phyloP scores from a whole-genome alignment of 257 asterid species.

The Cruciata laevipes region DNA sequence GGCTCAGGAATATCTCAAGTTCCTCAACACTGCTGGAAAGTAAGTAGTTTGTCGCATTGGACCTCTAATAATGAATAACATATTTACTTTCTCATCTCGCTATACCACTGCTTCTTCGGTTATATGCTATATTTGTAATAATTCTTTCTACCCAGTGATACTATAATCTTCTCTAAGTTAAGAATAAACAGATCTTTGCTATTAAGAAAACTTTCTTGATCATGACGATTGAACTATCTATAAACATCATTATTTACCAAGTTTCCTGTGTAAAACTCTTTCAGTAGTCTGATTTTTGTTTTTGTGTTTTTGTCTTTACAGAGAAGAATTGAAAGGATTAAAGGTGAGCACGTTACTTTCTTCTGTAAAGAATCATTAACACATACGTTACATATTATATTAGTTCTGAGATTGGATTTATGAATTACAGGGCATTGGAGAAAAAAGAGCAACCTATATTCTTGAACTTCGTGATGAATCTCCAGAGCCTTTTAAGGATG shows the following conservation, averaged over 20 bases:
- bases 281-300: not conserved
- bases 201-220: not conserved
- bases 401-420: not conserved
- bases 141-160: too few species aligned
- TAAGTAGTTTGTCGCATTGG: constrained; percentile 28
- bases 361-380: not conserved
- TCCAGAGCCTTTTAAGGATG: constrained; percentile 72
- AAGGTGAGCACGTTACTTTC: constrained; percentile 31
- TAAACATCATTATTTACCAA: not conserved
- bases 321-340: constrained; percentile 71
- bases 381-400: not conserved
- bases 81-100: not conserved
- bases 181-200: not conserved
- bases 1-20: constrained; percentile 53
- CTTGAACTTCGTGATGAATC: constrained; percentile 69
- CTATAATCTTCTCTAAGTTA: not conserved
- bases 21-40: constrained; percentile 77
- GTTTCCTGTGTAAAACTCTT: not conserved
- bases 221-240: not conserved
- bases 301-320: constrained; percentile 22
- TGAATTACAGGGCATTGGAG: constrained; percentile 68
- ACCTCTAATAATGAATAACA: not conserved
- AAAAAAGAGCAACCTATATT: constrained; percentile 68
- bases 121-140: too few species aligned
- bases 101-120: not conserved